A percentile compares a stretch with the other conserved stretches of the same genome.
phyloP scores from a whole-genome alignment of 139 green algal species.

The Tetradesmus obliquus region DNA sequence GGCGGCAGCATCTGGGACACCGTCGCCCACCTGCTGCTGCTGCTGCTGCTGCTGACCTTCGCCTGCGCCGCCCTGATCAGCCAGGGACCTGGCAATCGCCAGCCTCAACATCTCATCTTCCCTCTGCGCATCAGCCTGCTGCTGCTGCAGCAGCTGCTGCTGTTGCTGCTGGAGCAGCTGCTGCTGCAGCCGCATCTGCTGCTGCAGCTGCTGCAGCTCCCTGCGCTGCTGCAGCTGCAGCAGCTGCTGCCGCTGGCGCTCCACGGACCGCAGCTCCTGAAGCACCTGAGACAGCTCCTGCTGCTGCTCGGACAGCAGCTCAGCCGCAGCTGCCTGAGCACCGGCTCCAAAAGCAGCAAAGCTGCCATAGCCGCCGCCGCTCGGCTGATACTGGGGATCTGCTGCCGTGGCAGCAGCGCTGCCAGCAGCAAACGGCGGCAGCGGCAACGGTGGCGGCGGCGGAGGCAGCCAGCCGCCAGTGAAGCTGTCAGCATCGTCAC shows the following conservation, averaged over 20 bases:
- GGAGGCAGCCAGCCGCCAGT: background rate
- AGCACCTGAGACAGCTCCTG: background rate
- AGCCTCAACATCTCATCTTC: background rate
- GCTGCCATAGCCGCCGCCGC: too few species aligned
- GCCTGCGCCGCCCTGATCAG: background rate
- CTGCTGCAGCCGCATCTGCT: background rate
- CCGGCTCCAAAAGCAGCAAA: too few species aligned
- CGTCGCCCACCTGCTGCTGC: background rate
- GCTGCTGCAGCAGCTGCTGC: background rate
- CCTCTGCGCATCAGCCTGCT: background rate
- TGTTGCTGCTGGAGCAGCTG: conserved; percentile 4
- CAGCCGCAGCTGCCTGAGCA: too few species aligned
- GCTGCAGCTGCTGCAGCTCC: background rate
- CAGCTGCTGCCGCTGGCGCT: background rate
- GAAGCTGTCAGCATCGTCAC: background rate
- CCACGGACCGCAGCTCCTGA: background rate
- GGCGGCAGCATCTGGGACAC: background rate
- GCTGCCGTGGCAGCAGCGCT: too few species aligned
- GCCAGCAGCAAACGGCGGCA: background rate
- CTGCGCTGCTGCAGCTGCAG: background rate
- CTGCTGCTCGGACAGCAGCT: background rate
- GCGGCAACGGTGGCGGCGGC: background rate
- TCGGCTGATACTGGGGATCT: too few species aligned
- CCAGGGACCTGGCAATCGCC: background rate
- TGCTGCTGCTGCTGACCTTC: conserved; percentile 18